Base-by-base conservation (phyloP, 495 filamentous ascomycete species). In the Beverwykella pulmonaria region DNA sequence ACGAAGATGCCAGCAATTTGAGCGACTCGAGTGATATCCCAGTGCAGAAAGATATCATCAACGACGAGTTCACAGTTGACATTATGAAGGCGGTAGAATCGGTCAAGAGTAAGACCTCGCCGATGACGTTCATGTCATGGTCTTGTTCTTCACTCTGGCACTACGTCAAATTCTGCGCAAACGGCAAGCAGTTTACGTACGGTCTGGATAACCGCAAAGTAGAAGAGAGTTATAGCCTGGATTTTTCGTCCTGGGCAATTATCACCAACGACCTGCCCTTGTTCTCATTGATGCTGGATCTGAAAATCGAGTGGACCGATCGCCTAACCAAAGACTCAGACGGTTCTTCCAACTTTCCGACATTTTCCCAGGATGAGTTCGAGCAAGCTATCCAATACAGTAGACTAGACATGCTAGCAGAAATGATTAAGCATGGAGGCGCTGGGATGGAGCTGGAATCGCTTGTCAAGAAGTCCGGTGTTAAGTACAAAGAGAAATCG, bases 41-140 rank as follows among this genome's bases (percentile, higher is more conserved):
- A 1, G 68, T 82, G 30, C 71, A 75, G 19, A 58, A 65, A 22
- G 76, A 84, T 53, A 75, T 79, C n/a, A 71, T 90, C 27, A 81
- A 87, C 59, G 82, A 83, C 15, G 75, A 82, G 19, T 91, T 87
- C 72, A 93, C 89, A 0, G 80, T 90, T 59, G 88, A 92, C 2
- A 76, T 92, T 36, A 89, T 88, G 1, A 81, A 88, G 67, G 79
- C 86, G 0, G 82, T 82, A 1, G 85, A 81, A 46, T 74, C 87
- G 49, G 86, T 90, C 22, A 85, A 89, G 68, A 87, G 86, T 58
- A 71, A 78, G 12, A 74, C 81, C 4, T 78, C 78, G 25, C 86
- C 90, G 15, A 60, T 81, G 4, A 53, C 65, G 0, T 68, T 86
- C 39, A 68, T 90, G 7, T 32, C 61, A 7, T 79, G 76, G 77